Percentiles rank a stretch among this genome's conserved stretches.
These are phyloP conservation scores for Penicillium silybi DNA, from an alignment of 495 filamentous ascomycete genomes.

Conservation along the genomic window DNA sequence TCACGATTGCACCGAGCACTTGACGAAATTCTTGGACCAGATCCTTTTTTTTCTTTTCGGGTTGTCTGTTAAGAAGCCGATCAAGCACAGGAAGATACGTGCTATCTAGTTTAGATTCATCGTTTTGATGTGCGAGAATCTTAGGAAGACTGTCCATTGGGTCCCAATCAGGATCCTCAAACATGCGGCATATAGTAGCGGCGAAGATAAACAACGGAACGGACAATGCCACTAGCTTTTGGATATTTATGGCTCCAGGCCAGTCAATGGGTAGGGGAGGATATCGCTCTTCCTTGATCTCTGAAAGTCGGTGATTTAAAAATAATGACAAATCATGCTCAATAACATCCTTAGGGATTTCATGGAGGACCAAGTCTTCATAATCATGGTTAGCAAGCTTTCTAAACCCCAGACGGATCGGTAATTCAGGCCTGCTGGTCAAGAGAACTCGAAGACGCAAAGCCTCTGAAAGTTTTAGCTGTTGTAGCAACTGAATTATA, in stretches of 20 bases:
- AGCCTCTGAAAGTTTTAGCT: not conserved
- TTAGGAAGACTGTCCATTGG: conserved; percentile 1
- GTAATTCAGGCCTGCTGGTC: conserved; percentile 43
- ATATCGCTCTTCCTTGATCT: conserved; percentile 13
- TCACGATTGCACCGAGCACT: not conserved
- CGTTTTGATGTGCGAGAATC: conserved; percentile 12
- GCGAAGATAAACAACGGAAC: conserved; percentile 31
- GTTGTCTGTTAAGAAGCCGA: conserved; percentile 10
- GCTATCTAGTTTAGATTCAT: conserved; percentile 10
- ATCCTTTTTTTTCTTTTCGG: not conserved
- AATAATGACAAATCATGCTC: conserved; percentile 26
- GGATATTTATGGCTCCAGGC: conserved; percentile 26
- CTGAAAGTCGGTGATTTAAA: conserved; percentile 13
- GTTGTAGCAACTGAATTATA: conserved; percentile 33
- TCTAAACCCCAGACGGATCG: conserved; percentile 33
- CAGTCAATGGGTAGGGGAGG: conserved; percentile 22
- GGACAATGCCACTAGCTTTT: conserved; percentile 10
- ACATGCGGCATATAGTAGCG: conserved; percentile 23
- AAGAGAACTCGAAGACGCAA: conserved; percentile 20
- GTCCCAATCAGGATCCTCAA: conserved; percentile 15
- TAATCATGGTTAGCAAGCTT: conserved; percentile 1
- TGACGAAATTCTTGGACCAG: not conserved
- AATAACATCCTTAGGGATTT: not conserved
- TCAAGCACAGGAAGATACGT: conserved; percentile 25
- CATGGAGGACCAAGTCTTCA: not conserved